These are phyloP conservation scores for Volvox carteri DNA, from an alignment of 163 green algal genomes.

Conservation along the genomic window DNA sequence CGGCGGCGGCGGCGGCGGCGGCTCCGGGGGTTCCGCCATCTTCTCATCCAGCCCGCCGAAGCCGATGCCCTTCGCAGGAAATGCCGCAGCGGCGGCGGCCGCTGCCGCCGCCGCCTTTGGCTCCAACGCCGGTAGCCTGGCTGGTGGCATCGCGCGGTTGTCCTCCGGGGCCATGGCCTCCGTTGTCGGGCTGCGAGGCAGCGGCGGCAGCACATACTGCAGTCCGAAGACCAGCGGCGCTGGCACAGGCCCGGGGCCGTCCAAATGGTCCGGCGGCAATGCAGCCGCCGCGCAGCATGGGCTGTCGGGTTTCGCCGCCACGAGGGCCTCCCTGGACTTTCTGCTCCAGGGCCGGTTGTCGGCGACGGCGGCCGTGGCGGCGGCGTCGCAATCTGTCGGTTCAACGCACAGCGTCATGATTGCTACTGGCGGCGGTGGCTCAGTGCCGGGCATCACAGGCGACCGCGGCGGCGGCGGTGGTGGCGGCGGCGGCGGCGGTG, in stretches of 20 bases:
- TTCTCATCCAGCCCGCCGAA: constrained; percentile 34
- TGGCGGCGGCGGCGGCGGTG: background rate
- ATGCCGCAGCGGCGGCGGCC: background rate
- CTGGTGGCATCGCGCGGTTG: background rate
- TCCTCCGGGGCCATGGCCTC: background rate
- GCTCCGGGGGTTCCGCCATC: background rate
- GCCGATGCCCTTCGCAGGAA: background rate
- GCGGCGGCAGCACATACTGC: background rate
- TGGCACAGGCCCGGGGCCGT: background rate
- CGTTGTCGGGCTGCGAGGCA: background rate
- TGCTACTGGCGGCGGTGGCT: background rate
- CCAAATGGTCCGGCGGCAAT: constrained; percentile 20
- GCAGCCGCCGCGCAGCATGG: background rate
- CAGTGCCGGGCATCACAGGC: background rate
- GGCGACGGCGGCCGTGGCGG: constrained; percentile 1
- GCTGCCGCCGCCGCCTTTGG: constrained; percentile 35
- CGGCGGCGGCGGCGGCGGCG: background rate
- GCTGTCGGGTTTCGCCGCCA: background rate
- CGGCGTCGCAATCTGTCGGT: background rate
- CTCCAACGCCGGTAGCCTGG: background rate
- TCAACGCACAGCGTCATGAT: constrained; percentile 34
- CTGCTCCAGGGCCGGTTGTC: constrained; percentile 34
- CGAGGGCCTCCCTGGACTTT: constrained; percentile 24
- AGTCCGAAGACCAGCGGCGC: constrained; percentile 28
- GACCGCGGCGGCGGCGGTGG: background rate